A percentile compares a stretch with the other conserved stretches of the same genome.
phyloP scores from a whole-genome alignment of 305 asterid genomes.

The Andrographis paniculata region DNA sequence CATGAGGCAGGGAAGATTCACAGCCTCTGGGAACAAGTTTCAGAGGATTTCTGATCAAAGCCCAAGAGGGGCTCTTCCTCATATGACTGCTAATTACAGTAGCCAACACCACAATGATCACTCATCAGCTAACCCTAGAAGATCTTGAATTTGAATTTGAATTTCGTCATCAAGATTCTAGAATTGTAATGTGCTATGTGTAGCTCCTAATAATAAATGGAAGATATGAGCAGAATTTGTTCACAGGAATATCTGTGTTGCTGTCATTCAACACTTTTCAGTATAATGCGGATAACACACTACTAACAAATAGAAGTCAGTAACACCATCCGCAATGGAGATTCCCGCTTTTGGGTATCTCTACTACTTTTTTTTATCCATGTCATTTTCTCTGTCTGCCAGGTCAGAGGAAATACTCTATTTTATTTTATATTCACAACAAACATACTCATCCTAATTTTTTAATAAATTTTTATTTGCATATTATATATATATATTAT shows the following conservation, averaged over 20 bases:
- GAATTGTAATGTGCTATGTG: not conserved
- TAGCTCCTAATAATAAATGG: not conserved
- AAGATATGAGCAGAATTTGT: not conserved
- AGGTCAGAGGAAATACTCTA: too few relatives aligned
- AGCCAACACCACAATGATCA: conserved; percentile 26
- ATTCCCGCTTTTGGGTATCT: too few relatives aligned
- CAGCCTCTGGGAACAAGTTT: conserved; percentile 30
- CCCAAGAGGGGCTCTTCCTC: conserved; percentile 39
- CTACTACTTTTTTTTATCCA: too few relatives aligned
- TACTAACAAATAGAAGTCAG: too few relatives aligned
- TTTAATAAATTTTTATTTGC: too few relatives aligned
- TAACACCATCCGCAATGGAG: too few relatives aligned
- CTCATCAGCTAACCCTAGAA: conserved; percentile 34
- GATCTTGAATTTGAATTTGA: conserved; percentile 25
- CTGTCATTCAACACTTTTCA: too few relatives aligned
- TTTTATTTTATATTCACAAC: too few relatives aligned
- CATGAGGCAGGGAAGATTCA: conserved; percentile 32
- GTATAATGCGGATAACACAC: too few relatives aligned
- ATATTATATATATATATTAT: too few relatives aligned
- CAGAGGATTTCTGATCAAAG: conserved; percentile 29
- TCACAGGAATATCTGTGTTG: not conserved
- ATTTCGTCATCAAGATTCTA: not conserved
- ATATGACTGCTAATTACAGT: conserved; percentile 17
- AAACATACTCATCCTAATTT: too few relatives aligned
- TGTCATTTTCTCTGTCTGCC: too few relatives aligned